phyloP scores from a whole-genome alignment of 108 stramenopile genomes.

The Mediolabrus comicus region DNA sequence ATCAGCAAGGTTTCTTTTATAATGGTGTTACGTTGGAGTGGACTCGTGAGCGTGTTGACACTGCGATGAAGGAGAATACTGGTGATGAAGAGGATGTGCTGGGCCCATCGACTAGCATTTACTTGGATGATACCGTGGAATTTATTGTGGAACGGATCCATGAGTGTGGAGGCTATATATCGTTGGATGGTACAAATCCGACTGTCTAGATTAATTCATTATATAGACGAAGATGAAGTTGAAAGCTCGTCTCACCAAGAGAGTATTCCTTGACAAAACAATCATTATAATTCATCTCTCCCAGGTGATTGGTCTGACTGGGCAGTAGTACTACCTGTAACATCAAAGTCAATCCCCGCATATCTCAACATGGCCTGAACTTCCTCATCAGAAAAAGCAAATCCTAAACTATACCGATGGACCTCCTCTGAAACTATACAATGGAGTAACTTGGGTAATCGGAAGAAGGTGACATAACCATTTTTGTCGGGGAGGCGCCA shows the following conservation, averaged over 20 bases:
- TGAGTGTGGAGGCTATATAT: slow-evolving; percentile 44
- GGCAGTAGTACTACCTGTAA: not conserved
- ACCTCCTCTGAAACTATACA: slow-evolving; percentile 49
- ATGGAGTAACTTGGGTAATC: slow-evolving; percentile 39
- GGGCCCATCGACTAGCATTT: slow-evolving; percentile 47
- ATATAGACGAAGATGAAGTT: not conserved
- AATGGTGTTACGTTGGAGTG: slow-evolving; percentile 35
- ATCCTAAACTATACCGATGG: slow-evolving; percentile 50
- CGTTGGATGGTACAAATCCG: slow-evolving; percentile 39
- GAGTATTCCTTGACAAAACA: not conserved
- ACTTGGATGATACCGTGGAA: slow-evolving; percentile 48
- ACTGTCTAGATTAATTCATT: slow-evolving; percentile 16
- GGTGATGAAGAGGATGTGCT: slow-evolving; percentile 21
- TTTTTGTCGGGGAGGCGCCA: slow-evolving; percentile 45
- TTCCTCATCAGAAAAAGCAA: slow-evolving; percentile 49
- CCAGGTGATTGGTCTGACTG: not conserved
- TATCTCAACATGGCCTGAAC: slow-evolving; percentile 35
- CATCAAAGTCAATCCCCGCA: slow-evolving; percentile 39
- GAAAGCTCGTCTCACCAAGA: not conserved
- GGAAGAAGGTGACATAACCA: slow-evolving; percentile 45
- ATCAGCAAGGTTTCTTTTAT: slow-evolving; percentile 41
- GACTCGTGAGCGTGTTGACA: slow-evolving; percentile 36
- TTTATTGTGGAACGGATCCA: slow-evolving; percentile 42
- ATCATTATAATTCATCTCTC: not conserved
- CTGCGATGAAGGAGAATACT: not conserved